phyloP scores from a whole-genome alignment of 192 early-diverging fungal genomes.

The Backusella sp. region DNA sequence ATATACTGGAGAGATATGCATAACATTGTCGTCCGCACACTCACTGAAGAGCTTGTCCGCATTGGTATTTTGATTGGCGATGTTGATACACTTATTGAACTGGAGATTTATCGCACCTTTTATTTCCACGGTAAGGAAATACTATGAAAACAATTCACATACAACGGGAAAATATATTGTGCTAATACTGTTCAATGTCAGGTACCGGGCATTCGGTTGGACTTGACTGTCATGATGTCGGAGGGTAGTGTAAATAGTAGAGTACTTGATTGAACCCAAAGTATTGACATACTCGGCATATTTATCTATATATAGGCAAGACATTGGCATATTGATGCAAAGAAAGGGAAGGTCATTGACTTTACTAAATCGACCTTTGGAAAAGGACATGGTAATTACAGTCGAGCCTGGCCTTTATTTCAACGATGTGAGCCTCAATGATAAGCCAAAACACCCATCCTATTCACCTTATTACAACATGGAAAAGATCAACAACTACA shows the following conservation, averaged over 20 bases:
- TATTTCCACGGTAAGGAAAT: slow-evolving; percentile 74
- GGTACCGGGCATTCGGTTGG: slow-evolving; percentile 88
- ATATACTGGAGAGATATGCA: slow-evolving; percentile 93
- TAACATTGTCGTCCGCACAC: slow-evolving; percentile 58
- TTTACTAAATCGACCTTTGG: slow-evolving; percentile 71
- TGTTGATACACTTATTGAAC: slow-evolving; percentile 53
- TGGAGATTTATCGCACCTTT: slow-evolving; percentile 76
- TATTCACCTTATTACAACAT: slow-evolving; percentile 67
- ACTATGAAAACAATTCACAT: not conserved
- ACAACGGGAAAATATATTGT: not conserved
- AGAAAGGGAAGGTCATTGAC: slow-evolving; percentile 39
- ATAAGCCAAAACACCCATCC: slow-evolving; percentile 55
- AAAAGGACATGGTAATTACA: slow-evolving; percentile 83
- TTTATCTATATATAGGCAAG: not conserved
- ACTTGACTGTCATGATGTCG: slow-evolving; percentile 87
- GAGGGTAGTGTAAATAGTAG: slow-evolving; percentile 13
- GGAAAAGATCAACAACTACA: slow-evolving; percentile 63
- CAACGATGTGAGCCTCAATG: slow-evolving; percentile 70
- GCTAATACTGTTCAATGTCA: not conserved
- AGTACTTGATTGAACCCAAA: not conserved
- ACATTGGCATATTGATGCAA: not conserved
- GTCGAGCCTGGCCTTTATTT: slow-evolving; percentile 96
- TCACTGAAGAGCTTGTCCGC: slow-evolving; percentile 64
- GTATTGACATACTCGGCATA: not conserved
- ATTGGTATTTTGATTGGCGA: slow-evolving; percentile 74